Conservation (phyloP, 2,329 filamentous ascomycete genomes). For the Paraphaeosphaeria minitans region DNA sequence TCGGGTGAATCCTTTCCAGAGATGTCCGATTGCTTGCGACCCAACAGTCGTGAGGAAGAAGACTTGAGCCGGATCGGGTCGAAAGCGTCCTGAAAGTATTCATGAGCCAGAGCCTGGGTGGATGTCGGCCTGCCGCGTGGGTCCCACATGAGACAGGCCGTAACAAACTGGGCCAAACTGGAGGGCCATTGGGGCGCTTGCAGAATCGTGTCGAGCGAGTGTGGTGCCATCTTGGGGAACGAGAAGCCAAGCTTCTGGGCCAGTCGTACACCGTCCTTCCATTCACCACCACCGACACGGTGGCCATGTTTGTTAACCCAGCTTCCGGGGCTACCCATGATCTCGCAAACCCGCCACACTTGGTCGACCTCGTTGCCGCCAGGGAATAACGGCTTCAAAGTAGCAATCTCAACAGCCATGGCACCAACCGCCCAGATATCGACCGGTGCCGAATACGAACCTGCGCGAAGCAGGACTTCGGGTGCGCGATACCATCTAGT, state of each 20-base stretch:
- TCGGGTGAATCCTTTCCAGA: conserved; percentile 64
- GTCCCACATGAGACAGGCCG: conserved; percentile 99
- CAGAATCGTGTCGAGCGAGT: conserved; percentile 92
- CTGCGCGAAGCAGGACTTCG: conserved; percentile 89
- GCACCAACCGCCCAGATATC: conserved; percentile 99
- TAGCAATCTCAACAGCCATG: conserved; percentile 98
- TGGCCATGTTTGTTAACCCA: conserved; percentile 94
- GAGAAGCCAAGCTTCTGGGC: conserved; percentile 97
- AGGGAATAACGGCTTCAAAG: conserved; percentile 93
- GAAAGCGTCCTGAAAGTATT: conserved; percentile 90
- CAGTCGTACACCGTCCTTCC: conserved; percentile 90
- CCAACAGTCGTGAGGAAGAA: conserved; percentile 79
- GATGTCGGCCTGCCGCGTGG: conserved; percentile 90
- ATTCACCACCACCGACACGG: conserved; percentile 92
- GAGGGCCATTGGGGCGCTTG: conserved; percentile 90
- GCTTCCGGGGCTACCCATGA: conserved; percentile 97
- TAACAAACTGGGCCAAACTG: conserved; percentile 89
- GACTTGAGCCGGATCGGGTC: conserved; percentile 94
- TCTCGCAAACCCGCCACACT: conserved; percentile 98
- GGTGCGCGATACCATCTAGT: conserved; percentile 95
- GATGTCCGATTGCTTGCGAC: conserved; percentile 88
- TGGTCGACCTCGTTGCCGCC: conserved; percentile 98
- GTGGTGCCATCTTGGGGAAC: conserved; percentile 98
- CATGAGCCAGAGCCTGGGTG: conserved; percentile 89
- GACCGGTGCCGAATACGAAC: conserved; percentile 95